Evolutionary conservation across 257 asterid genomes (phyloP).

Genomic region (Solanum bukasovii): DNA sequence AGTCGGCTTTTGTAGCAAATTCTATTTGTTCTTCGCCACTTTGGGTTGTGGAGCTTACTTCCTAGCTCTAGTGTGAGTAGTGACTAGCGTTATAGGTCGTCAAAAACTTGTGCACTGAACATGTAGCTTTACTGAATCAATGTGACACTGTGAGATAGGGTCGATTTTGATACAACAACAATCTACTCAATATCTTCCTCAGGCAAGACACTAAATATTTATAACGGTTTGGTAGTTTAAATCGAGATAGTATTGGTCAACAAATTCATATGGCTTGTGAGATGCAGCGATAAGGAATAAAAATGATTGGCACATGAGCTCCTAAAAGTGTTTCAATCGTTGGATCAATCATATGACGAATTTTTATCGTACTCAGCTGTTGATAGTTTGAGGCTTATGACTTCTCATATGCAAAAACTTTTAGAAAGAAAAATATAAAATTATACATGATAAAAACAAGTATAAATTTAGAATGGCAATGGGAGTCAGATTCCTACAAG

Average conservation of each 20-base stretch:
- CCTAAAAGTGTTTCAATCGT: background rate
- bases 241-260: background rate
- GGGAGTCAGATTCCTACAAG: background rate
- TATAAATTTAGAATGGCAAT: background rate
- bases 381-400: background rate
- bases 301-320: background rate
- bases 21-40: background rate
- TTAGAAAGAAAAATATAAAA: background rate
- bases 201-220: background rate
- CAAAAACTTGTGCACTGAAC: background rate
- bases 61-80: background rate
- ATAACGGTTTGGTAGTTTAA: background rate
- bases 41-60: background rate
- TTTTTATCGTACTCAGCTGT: background rate
- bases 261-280: background rate
- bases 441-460: background rate
- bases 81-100: background rate
- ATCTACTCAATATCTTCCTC: background rate
- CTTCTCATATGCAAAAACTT: background rate
- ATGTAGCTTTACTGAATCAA: background rate
- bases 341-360: background rate
- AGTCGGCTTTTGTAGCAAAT: background rate
- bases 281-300: background rate
- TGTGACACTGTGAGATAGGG: background rate
- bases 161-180: background rate